phyloP scores from a whole-genome alignment of 23 red algal species.

The Chondrus crispus region DNA sequence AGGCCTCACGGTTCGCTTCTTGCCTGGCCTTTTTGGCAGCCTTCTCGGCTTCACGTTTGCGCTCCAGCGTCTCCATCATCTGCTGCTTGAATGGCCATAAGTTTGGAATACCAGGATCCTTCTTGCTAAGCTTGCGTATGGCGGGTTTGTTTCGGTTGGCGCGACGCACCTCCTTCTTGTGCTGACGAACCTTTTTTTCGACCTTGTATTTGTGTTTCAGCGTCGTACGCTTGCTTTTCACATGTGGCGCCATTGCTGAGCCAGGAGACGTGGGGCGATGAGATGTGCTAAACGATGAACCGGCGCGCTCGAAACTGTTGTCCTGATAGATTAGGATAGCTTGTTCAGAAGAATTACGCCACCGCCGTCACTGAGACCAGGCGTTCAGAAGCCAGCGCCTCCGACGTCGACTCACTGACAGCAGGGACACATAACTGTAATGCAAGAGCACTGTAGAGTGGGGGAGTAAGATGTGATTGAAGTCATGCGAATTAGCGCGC shows the following conservation, averaged over 20 bases:
- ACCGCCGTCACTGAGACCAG: no score
- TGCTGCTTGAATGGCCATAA: conserved; percentile 87
- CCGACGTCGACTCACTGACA: no score
- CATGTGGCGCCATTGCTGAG: conserved; percentile 56
- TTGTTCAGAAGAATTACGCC: no score
- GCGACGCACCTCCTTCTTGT: conserved; percentile 60
- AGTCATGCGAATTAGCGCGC: no score
- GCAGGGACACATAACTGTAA: no score
- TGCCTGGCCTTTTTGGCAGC: conserved; percentile 30
- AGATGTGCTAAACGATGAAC: no score
- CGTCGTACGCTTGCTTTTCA: conserved; percentile 74
- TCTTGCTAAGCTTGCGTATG: conserved; percentile 39
- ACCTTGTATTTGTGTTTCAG: conserved; percentile 95
- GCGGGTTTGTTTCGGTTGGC: conserved; percentile 43
- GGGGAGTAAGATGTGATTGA: no score
- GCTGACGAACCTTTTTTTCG: conserved; percentile 88
- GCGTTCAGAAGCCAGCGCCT: no score
- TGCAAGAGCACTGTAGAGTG: no score
- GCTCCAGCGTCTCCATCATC: conserved; percentile 77
- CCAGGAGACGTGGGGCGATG: neutral
- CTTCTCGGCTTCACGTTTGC: conserved; percentile 41
- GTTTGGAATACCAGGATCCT: conserved; percentile 88
- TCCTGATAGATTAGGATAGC: no score
- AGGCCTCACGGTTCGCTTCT: conserved; percentile 17
- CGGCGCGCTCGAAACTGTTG: no score